phyloP scores from a whole-genome alignment of 352 stramenopile species.

The Phytophthora tentaculata region DNA sequence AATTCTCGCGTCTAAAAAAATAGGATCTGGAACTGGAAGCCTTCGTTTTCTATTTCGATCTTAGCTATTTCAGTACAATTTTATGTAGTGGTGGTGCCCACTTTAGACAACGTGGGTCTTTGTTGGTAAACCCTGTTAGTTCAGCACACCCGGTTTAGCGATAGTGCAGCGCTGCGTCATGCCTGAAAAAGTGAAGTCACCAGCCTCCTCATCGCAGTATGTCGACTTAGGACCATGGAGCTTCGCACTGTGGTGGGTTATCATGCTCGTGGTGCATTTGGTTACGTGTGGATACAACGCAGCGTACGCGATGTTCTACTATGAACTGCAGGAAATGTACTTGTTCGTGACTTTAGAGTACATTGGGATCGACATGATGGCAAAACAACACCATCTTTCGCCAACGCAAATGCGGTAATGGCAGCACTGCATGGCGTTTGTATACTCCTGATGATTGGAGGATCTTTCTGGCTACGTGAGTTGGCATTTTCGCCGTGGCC shows the following conservation, averaged over 20 bases:
- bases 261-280: conserved; percentile 10
- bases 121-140: neutral
- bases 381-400: conserved; percentile 20
- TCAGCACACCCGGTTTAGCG: neutral
- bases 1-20: no score
- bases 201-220: neutral
- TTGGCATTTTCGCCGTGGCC: conserved; percentile 12
- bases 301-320: conserved; percentile 33
- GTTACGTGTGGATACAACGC: conserved; percentile 14
- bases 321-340: conserved; percentile 20
- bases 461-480: conserved; percentile 11
- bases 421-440: conserved; percentile 22
- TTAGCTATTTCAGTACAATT: no score
- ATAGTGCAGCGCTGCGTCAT: neutral
- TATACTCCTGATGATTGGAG: conserved; percentile 16
- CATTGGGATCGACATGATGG: conserved; percentile 7
- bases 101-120: no score
- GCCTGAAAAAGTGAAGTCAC: neutral
- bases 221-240: neutral
- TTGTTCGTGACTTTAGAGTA: conserved; percentile 29
- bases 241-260: conserved; percentile 11
- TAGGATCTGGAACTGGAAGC: no score
- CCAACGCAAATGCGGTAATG: conserved; percentile 26
- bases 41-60: no score
- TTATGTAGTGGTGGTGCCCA: no score